Evolutionary conservation across 202 grass and related monocot species (phyloP).

Genomic region (Hordeum pubiflorum): DNA sequence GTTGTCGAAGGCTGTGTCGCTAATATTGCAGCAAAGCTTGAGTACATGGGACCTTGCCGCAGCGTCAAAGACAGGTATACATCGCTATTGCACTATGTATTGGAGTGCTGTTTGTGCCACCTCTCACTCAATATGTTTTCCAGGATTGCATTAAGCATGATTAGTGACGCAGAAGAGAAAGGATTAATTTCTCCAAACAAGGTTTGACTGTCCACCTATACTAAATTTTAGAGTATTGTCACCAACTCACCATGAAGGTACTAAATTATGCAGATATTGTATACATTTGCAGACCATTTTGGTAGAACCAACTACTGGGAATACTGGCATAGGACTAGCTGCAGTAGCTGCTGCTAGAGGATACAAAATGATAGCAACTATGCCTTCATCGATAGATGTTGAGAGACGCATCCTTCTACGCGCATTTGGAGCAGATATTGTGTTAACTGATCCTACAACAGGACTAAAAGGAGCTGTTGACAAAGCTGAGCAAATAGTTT

Average conservation of each 20-base stretch:
- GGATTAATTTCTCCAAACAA: slow-evolving; percentile 68
- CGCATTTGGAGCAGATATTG: slow-evolving; percentile 73
- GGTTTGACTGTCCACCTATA: slow-evolving; percentile 26
- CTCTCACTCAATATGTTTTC: slow-evolving; percentile 22
- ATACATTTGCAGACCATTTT: slow-evolving; percentile 64
- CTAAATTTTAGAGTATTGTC: slow-evolving; percentile 11
- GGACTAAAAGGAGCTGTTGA: slow-evolving; percentile 85
- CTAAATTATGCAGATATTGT: slow-evolving; percentile 16
- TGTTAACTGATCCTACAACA: slow-evolving; percentile 69
- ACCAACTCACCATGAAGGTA: background rate
- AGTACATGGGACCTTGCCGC: slow-evolving; percentile 82
- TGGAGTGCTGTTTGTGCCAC: slow-evolving; percentile 1
- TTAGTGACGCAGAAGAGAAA: slow-evolving; percentile 84
- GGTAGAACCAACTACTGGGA: slow-evolving; percentile 90
- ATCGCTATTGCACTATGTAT: background rate
- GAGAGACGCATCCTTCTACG: slow-evolving; percentile 71
- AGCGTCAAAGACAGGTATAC: slow-evolving; percentile 89
- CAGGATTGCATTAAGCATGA: slow-evolving; percentile 91
- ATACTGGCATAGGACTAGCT: slow-evolving; percentile 68
- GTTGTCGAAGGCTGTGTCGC: slow-evolving; percentile 73
- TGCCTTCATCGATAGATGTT: slow-evolving; percentile 76
- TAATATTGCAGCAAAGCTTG: slow-evolving; percentile 83
- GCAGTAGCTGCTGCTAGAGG: slow-evolving; percentile 85
- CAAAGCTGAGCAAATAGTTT: slow-evolving; percentile 79
- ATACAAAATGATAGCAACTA: slow-evolving; percentile 83